phyloP scores from a whole-genome alignment of 192 early-diverging fungal species.

The Rhizophagus clarus region DNA sequence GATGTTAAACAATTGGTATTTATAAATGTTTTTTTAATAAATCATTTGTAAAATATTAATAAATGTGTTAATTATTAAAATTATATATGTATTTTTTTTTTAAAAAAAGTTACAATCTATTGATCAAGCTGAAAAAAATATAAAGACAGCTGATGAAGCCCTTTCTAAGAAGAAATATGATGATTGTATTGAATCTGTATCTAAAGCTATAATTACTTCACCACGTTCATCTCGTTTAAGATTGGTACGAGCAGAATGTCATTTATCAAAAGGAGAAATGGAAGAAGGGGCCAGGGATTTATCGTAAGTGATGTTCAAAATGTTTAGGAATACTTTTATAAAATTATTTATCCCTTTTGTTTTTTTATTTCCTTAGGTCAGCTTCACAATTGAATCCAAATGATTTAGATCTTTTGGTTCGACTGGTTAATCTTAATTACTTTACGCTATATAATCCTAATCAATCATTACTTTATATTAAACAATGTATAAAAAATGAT shows the following conservation, averaged over 20 bases:
- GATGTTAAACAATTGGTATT: constrained; percentile 46
- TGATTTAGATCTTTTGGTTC: constrained; percentile 60
- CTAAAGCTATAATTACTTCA: constrained; percentile 55
- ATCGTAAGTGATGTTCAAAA: constrained; percentile 38
- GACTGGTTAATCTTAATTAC: constrained; percentile 74
- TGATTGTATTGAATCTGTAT: constrained; percentile 55
- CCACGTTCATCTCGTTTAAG: constrained; percentile 61
- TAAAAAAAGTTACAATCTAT: constrained; percentile 40
- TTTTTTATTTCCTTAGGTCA: constrained; percentile 50
- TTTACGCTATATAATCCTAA: constrained; percentile 69
- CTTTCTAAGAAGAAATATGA: constrained; percentile 48
- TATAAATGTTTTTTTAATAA: background rate
- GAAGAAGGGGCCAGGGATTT: constrained; percentile 86
- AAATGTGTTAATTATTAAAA: background rate
- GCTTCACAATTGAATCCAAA: constrained; percentile 74
- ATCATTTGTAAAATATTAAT: background rate
- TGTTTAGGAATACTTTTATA: too few species aligned
- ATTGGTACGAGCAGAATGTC: constrained; percentile 71
- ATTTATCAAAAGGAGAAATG: constrained; percentile 71
- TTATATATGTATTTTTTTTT: constrained; percentile 18
- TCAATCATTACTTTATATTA: constrained; percentile 68
- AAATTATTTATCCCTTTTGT: too few species aligned
- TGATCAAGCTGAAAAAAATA: constrained; percentile 46
- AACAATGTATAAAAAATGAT: constrained; percentile 87
- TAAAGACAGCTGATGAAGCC: constrained; percentile 43